phyloP scores from a whole-genome alignment of 2,329 filamentous ascomycete species.

The Ascosphaera pollenicola region DNA sequence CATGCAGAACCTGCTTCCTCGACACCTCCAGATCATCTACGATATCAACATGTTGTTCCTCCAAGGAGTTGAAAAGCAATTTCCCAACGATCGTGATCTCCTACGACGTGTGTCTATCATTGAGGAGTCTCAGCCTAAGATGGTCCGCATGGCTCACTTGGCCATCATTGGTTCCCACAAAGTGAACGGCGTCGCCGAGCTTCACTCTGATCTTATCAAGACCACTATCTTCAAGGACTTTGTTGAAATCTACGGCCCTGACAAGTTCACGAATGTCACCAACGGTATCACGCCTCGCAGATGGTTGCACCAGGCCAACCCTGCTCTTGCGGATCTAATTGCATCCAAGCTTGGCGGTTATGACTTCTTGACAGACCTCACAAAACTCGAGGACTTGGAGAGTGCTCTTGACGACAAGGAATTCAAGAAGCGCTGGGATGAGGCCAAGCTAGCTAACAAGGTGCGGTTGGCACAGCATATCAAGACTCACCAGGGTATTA shows the following conservation, averaged over 20 bases:
- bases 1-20: conserved; percentile 75
- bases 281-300: conserved; percentile 92
- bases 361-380: conserved; percentile 78
- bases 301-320: conserved; percentile 96
- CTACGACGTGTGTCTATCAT: conserved; percentile 84
- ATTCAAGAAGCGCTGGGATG: conserved; percentile 86
- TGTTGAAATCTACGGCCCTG: conserved; percentile 76
- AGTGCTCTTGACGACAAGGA: conserved; percentile 61
- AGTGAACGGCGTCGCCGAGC: conserved; percentile 92
- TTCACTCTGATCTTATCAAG: conserved; percentile 95
- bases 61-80: conserved; percentile 70
- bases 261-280: conserved; percentile 98
- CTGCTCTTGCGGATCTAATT: conserved; percentile 74
- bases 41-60: conserved; percentile 94
- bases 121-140: conserved; percentile 89
- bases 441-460: conserved; percentile 96
- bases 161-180: conserved; percentile 97
- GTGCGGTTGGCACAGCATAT: conserved; percentile 80
- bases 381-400: conserved; percentile 67
- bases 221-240: conserved; percentile 99
- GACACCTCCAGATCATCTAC: conserved; percentile 93
- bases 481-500: conserved; percentile 55
- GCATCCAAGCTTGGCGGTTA: conserved; percentile 67
- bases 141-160: conserved; percentile 92
- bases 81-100: conserved; percentile 75